phyloP scores from a whole-genome alignment of 1,284 basidiomycete species.

The Volvariella surrecta region DNA sequence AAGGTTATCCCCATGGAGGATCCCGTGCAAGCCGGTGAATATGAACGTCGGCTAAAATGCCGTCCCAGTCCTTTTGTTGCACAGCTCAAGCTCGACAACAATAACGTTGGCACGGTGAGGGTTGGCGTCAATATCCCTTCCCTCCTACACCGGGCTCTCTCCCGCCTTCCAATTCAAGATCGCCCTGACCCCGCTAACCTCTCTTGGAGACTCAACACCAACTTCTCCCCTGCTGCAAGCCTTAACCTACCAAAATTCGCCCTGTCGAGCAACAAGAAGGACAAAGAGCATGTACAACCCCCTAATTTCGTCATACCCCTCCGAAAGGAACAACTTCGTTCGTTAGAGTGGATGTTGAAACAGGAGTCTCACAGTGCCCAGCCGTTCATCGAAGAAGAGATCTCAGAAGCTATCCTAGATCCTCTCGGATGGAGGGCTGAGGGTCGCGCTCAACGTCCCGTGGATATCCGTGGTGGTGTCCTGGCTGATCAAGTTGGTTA shows the following conservation, averaged over 20 bases:
- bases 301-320: conserved; percentile 69
- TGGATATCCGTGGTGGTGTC: conserved; percentile 81
- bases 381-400: conserved; percentile 89
- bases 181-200: conserved; percentile 45
- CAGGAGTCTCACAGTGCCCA: conserved; percentile 65
- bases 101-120: conserved; percentile 60
- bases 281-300: conserved; percentile 72
- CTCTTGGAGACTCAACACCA: conserved; percentile 78
- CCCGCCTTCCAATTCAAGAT: conserved; percentile 62
- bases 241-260: conserved; percentile 56
- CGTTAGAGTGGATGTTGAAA: conserved; percentile 86
- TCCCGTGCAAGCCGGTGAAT: conserved; percentile 74
- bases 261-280: conserved; percentile 72
- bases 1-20: conserved; percentile 74
- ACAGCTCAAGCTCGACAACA: conserved; percentile 70
- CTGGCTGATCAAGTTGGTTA: conserved; percentile 96
- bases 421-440: conserved; percentile 91
- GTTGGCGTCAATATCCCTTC: conserved; percentile 87
- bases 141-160: conserved; percentile 80
- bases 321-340: conserved; percentile 83
- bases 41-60: conserved; percentile 81
- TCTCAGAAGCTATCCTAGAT: conserved; percentile 81
- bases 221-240: conserved; percentile 60
- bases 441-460: conserved; percentile 75
- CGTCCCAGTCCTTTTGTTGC: conserved; percentile 85